Conservation (phyloP, 2,329 filamentous ascomycete species). For the Alternaria sp. region DNA sequence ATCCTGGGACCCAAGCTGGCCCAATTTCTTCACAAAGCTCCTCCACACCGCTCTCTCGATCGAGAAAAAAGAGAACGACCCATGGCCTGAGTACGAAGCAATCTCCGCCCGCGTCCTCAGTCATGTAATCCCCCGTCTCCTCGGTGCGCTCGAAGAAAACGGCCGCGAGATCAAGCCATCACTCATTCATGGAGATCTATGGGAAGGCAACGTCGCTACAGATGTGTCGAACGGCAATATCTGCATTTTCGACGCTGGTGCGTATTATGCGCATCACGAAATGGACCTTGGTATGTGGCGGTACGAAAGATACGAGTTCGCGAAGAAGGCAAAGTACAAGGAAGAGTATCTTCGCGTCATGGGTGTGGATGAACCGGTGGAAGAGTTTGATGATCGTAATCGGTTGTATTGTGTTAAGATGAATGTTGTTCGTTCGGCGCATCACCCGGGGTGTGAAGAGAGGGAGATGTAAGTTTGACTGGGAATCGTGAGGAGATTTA, state of each 20-base stretch:
- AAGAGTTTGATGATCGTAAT: neutral
- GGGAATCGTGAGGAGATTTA: no score
- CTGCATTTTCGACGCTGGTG: neutral
- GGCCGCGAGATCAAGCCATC: neutral
- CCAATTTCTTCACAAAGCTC: neutral
- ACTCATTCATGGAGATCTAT: neutral
- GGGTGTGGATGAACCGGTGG: neutral
- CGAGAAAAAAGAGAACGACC: neutral
- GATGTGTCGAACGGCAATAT: neutral
- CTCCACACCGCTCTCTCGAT: neutral
- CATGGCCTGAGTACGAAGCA: neutral
- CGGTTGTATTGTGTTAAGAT: neutral
- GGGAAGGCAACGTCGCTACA: neutral
- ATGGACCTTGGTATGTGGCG: neutral
- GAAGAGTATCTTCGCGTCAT: neutral
- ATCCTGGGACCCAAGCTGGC: neutral
- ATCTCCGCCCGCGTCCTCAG: neutral
- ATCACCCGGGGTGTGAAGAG: neutral
- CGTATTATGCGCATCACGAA: neutral
- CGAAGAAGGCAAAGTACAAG: neutral
- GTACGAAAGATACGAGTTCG: neutral
- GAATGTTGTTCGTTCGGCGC: neutral
- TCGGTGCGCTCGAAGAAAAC: neutral
- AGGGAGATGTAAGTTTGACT: no score
- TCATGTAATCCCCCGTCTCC: neutral